These are phyloP conservation scores for Populus tomentosa DNA, from an alignment of 441 rosid species.

Conservation along the genomic window DNA sequence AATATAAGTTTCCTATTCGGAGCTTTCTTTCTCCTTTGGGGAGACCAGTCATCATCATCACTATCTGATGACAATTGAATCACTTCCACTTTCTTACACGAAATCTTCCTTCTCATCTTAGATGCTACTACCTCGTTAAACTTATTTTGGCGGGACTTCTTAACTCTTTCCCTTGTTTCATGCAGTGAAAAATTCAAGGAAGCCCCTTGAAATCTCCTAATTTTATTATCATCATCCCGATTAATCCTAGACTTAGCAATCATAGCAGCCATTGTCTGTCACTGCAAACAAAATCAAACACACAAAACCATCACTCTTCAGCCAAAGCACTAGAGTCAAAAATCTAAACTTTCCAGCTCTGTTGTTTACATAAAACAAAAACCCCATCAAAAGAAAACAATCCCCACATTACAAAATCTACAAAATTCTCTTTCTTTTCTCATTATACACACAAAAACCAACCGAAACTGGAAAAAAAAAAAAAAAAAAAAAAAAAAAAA, in stretches of 20 bases:
- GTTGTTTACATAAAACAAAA: not conserved
- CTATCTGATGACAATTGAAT: not conserved
- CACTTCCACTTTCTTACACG: not conserved
- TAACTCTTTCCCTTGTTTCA: constrained; percentile 18
- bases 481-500: too few relatives aligned
- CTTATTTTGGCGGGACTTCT: not conserved
- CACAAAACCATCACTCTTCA: not conserved
- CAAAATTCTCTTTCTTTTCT: not conserved
- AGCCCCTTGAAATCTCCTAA: constrained; percentile 8
- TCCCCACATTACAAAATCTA: not conserved
- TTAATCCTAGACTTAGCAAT: constrained; percentile 23
- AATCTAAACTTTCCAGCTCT: not conserved
- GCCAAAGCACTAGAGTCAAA: not conserved
- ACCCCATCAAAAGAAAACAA: not conserved
- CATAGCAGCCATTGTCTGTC: constrained; percentile 30
- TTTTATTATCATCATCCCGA: not conserved
- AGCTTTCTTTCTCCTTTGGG: not conserved
- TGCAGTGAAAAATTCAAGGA: constrained; percentile 9
- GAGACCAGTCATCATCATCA: not conserved
- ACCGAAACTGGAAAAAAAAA: not conserved
- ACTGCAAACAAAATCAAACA: constrained; percentile 20
- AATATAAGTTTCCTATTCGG: not conserved
- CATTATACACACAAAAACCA: not conserved
- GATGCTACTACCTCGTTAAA: not conserved
- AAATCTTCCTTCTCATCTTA: not conserved